phyloP scores from a whole-genome alignment of 1,284 basidiomycete genomes.

The Papiliotrema nemorosa region DNA sequence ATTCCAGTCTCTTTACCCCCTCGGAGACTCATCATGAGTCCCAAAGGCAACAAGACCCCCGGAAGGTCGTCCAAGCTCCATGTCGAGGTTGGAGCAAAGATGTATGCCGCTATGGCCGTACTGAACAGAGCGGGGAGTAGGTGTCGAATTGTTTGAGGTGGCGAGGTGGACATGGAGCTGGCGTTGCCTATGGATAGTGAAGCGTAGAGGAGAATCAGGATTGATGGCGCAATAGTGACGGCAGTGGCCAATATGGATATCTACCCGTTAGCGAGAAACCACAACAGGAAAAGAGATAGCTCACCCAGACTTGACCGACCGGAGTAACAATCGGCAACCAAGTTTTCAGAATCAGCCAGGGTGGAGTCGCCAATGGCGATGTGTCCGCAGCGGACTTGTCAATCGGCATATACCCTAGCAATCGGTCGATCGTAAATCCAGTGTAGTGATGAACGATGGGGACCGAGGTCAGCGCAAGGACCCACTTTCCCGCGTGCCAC shows the following conservation, averaged over 20 bases:
- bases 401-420: too few species aligned
- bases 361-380: too few species aligned
- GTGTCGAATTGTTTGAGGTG: constrained; percentile 27
- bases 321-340: too few species aligned
- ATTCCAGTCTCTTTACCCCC: constrained; percentile 47
- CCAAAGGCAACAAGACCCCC: constrained; percentile 68
- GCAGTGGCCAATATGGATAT: constrained; percentile 46
- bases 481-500: too few species aligned
- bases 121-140: constrained; percentile 38
- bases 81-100: constrained; percentile 67
- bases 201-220: constrained; percentile 12
- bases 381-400: too few species aligned
- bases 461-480: too few species aligned
- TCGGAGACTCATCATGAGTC: constrained; percentile 65
- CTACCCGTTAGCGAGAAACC: constrained; percentile 36
- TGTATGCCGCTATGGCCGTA: constrained; percentile 72
- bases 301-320: background rate
- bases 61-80: too few species aligned
- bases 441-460: too few species aligned
- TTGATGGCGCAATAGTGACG: constrained; percentile 36
- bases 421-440: too few species aligned
- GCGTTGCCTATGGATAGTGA: background rate
- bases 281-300: constrained; percentile 52
- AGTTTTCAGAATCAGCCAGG: too few species aligned
- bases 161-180: constrained; percentile 60